A percentile compares a stretch with the other conserved stretches of the same genome.
These are phyloP conservation scores for Citrus australasica DNA, from an alignment of 345 rosid genomes.

Conservation along the genomic window DNA sequence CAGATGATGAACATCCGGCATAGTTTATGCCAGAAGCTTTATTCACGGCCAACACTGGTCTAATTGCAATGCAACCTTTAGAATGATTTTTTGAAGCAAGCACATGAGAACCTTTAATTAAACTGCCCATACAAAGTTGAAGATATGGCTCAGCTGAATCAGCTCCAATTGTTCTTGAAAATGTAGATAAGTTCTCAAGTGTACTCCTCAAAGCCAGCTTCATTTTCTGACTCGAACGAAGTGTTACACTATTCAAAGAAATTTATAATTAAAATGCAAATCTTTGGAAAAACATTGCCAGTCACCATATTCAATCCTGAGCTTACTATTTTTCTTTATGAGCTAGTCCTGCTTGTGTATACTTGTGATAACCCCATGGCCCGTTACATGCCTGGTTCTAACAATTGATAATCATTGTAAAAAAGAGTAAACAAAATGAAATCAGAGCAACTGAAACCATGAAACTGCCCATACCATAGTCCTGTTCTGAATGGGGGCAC, in stretches of 20 bases:
- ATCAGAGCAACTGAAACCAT: background rate
- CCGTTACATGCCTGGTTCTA: slow-evolving; percentile 1
- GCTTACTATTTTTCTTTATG: slow-evolving; percentile 5
- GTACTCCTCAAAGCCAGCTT: background rate
- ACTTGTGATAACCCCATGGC: background rate
- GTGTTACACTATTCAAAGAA: slow-evolving; percentile 8
- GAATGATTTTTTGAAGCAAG: background rate
- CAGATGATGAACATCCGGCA: background rate
- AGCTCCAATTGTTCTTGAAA: background rate
- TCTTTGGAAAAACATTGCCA: background rate
- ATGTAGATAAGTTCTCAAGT: background rate
- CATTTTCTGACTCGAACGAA: background rate
- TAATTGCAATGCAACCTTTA: background rate
- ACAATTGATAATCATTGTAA: background rate
- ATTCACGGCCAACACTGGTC: background rate
- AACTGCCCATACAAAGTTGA: background rate
- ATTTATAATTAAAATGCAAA: background rate
- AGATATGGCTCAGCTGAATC: background rate
- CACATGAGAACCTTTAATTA: background rate
- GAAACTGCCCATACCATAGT: background rate
- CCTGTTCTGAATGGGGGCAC: background rate
- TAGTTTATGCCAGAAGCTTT: background rate
- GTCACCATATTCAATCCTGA: background rate
- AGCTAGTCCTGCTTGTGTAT: background rate
- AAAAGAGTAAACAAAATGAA: background rate